These are phyloP conservation scores for Phoenix dactylifera DNA, from an alignment of 176 grass and related monocot genomes.

Conservation along the genomic window DNA sequence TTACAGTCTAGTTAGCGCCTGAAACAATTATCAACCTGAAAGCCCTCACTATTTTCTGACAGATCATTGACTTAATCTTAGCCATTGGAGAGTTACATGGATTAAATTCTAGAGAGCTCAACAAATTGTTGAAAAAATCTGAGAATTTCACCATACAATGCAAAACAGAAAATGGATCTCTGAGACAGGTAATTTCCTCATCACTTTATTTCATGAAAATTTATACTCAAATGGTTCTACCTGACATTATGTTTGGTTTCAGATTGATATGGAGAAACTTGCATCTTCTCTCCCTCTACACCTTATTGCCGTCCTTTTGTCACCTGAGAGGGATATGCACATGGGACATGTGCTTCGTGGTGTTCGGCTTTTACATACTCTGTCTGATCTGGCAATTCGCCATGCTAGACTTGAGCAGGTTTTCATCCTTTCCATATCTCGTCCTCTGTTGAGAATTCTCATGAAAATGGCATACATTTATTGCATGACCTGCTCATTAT, in stretches of 20 bases:
- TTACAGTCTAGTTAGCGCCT: too few species aligned
- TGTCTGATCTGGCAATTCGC: slow-evolving; percentile 70
- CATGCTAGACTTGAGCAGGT: slow-evolving; percentile 92
- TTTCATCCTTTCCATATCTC: background rate
- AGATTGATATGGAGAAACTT: slow-evolving; percentile 90
- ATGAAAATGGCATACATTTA: too few species aligned
- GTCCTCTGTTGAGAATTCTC: background rate
- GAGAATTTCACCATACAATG: slow-evolving; percentile 57
- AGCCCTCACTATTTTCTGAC: background rate
- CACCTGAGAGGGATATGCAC: slow-evolving; percentile 38
- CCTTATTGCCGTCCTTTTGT: slow-evolving; percentile 70
- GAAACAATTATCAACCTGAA: too few species aligned
- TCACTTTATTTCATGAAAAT: background rate
- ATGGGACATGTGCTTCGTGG: slow-evolving; percentile 71
- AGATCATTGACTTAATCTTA: slow-evolving; percentile 71
- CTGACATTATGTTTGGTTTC: slow-evolving; percentile 2
- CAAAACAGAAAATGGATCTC: slow-evolving; percentile 42
- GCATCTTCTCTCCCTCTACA: slow-evolving; percentile 62
- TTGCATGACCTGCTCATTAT: too few species aligned
- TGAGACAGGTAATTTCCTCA: slow-evolving; percentile 42
- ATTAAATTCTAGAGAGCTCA: slow-evolving; percentile 51
- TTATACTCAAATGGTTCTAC: background rate
- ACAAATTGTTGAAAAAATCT: slow-evolving; percentile 69
- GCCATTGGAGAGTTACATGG: slow-evolving; percentile 62
- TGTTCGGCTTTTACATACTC: slow-evolving; percentile 62